These are phyloP conservation scores for Rickenella mellea DNA, from an alignment of 768 basidiomycete genomes.

Conservation along the genomic window DNA sequence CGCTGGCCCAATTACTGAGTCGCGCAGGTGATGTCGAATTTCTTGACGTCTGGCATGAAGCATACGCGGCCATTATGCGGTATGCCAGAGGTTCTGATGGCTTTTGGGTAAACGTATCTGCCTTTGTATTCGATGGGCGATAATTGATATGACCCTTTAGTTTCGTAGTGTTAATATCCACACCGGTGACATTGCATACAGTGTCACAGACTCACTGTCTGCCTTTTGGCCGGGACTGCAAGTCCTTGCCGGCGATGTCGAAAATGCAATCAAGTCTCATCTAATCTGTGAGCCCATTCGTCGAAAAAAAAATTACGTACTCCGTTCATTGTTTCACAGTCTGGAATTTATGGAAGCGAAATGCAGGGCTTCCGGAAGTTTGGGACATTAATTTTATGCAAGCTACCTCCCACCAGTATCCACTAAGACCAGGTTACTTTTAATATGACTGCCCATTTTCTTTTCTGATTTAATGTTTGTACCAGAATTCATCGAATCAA, in stretches of 20 bases:
- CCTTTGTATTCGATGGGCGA: not conserved
- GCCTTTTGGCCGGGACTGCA: slow-evolving; percentile 98
- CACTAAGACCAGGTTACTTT: slow-evolving; percentile 58
- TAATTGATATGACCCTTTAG: slow-evolving; percentile 28
- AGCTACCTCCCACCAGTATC: slow-evolving; percentile 72
- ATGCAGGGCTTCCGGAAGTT: slow-evolving; percentile 86
- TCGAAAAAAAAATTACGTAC: no score
- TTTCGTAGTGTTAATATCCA: slow-evolving; percentile 80
- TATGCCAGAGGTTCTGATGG: slow-evolving; percentile 77
- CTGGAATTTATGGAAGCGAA: slow-evolving; percentile 87
- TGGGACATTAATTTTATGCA: slow-evolving; percentile 71
- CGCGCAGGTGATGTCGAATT: slow-evolving; percentile 64
- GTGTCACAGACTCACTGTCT: slow-evolving; percentile 87
- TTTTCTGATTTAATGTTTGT: not conserved
- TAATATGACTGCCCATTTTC: not conserved
- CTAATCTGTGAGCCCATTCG: slow-evolving; percentile 54
- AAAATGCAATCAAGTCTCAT: slow-evolving; percentile 89
- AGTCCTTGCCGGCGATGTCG: slow-evolving; percentile 75
- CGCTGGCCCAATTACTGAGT: slow-evolving; percentile 10
- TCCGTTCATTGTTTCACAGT: slow-evolving; percentile 31
- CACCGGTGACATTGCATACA: slow-evolving; percentile 62
- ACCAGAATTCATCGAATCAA: slow-evolving; percentile 88
- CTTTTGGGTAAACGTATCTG: slow-evolving; percentile 59
- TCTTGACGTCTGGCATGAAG: slow-evolving; percentile 76
- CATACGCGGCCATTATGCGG: slow-evolving; percentile 78